Evolutionary conservation across 805 yeast genomes (phyloP), one percentile per base, ranked within the genome.

Genomic region (Hyphopichia homilentoma): DNA sequence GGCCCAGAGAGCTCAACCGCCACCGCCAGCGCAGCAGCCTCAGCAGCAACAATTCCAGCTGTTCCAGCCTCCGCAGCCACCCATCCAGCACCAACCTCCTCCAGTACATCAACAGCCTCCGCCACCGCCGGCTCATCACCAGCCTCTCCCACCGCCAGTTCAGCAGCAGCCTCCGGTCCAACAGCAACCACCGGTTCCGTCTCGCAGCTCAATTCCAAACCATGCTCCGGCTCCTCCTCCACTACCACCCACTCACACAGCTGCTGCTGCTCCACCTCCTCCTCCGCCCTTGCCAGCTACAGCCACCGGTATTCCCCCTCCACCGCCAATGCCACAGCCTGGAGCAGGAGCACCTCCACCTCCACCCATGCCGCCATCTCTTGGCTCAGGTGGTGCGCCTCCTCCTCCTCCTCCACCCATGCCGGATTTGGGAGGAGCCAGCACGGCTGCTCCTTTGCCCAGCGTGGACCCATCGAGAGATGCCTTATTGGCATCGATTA

Each of bases 401-500:
- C 69, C 67, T n/a, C 73, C 69, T n/a, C 68, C 65, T 19, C 55
- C 54, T 16, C 61, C 68, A 9, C 62, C 64, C 14, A 56, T 59
- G 14, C 36, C 49, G 6, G 38, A 46, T 4, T 12, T 36, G 15
- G 31, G 34, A 11, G 36, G 43, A 5, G 48, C 70, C 40, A 21
- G 23, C 20, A 41, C 53, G 7, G 27, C 52, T 11, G 50, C 48
- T 17, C 40, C 56, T 3, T 25, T 46, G 2, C 53, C 59, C 6
- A 36, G 50, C 2, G 47, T 46, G 6, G 88, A 72, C 43, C 60
- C 65, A 2, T 81, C 80, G 0, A 68, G 95, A 45, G 95, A 84
- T 54, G 95, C 95, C 0, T 68, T 90, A 25, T 65, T 90, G 38
- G 84, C 94, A 0, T 86, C 97, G 1, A 90, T 90, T 44, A 71